phyloP scores from a whole-genome alignment of 352 stramenopile species.

The Pythium periplocum region DNA sequence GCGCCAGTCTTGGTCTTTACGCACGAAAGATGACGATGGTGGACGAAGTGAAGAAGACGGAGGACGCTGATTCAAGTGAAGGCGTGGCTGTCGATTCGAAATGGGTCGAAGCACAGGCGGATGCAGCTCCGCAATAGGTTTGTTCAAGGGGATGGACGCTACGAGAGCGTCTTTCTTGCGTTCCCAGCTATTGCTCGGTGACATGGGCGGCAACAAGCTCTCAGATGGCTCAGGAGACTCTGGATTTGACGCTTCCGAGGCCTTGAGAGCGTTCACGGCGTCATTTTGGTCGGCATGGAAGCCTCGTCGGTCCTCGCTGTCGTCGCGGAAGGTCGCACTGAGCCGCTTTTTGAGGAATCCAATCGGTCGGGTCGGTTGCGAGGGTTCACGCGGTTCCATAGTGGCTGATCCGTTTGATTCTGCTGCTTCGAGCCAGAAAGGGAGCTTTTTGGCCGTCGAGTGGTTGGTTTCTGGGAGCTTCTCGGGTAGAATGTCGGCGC shows the following conservation, averaged over 20 bases:
- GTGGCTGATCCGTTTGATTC: background rate
- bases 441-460: slow-evolving; percentile 5
- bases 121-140: slow-evolving; percentile 5
- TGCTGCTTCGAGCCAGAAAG: slow-evolving; percentile 9
- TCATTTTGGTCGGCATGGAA: background rate
- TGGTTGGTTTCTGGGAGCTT: slow-evolving; percentile 9
- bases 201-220: too few relatives aligned
- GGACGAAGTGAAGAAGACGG: slow-evolving; percentile 1
- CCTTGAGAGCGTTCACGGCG: background rate
- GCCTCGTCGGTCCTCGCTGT: background rate
- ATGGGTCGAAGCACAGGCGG: slow-evolving; percentile 16
- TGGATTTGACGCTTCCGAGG: too few relatives aligned
- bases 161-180: background rate
- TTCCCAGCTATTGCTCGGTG: background rate
- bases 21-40: slow-evolving; percentile 10
- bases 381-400: too few relatives aligned
- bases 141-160: background rate
- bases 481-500: slow-evolving; percentile 49
- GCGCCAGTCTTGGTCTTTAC: slow-evolving; percentile 19
- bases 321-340: slow-evolving; percentile 5
- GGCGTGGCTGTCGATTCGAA: too few relatives aligned
- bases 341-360: slow-evolving; percentile 2
- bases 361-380: too few relatives aligned
- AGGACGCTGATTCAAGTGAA: background rate
- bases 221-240: too few relatives aligned